Evolutionary conservation across 176 grass and related monocot species (phyloP), one percentile per base, ranked within the genome.

Genomic region (Lolium multiflorum): DNA sequence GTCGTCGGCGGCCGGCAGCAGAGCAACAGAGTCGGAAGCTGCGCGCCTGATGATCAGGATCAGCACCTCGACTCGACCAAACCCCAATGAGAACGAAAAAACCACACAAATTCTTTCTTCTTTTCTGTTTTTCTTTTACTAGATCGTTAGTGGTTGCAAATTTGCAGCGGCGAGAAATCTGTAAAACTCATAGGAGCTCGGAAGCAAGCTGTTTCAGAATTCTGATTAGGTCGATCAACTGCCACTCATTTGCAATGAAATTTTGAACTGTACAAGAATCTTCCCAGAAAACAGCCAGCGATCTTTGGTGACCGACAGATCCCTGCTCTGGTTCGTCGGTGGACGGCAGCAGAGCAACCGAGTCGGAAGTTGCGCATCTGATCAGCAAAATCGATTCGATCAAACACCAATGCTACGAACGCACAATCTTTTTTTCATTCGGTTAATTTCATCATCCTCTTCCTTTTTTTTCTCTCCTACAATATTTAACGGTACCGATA

Each of bases 251-350:
- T 35, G 28, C 80, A 10, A 2, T 17, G 11, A 54, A 64, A 48
- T 49, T 69, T 65, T 6, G 44, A 5, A 51, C 62, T 8, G 46
- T 54, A 39, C 64, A 43, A 46, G 18, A 2, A 65, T 6, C 5
- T 5, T 6, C 37, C 66, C 71, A 25, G 66, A 71, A 71, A 7
- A 69, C 65, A 17, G 51, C n/a, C 1, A 4, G 8, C 6, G 35
- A 83, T 46, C 38, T 28, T 20, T 7, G 41, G 41, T 43, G 41
- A 43, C 41, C 4, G 31, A 15, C 24, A 15, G 35, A 50, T 61
- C n/a, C 71, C 84, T 96, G 90, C 90, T 91, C 6, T 99, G 97
- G 94, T 88, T 99, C 78, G 87, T 94, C 72, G 96, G 93, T 14
- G 93, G 90, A 28, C 76, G 89, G 84, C 90, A 90, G 74, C 90